Percentiles rank a stretch among this genome's conserved stretches.
phyloP scores from a whole-genome alignment of 768 basidiomycete genomes.

The Neoboletus brunneissimus region DNA sequence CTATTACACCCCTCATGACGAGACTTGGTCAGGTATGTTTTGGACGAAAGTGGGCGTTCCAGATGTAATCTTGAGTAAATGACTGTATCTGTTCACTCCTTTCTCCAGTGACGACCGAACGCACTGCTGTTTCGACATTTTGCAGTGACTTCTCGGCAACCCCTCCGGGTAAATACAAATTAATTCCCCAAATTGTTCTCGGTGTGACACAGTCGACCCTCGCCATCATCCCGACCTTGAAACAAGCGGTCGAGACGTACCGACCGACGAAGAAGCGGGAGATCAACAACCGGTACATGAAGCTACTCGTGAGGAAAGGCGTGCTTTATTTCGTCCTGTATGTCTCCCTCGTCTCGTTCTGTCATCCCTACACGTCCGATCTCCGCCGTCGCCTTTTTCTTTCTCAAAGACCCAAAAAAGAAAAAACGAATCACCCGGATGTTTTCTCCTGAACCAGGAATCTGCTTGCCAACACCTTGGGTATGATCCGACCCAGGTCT shows the following conservation, averaged over 20 bases:
- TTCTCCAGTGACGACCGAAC: neutral
- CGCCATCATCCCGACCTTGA: no score
- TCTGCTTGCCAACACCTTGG: no score
- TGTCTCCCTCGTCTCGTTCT: neutral
- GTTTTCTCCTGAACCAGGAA: no score
- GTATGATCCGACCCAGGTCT: no score
- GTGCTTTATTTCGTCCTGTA: conserved; percentile 12
- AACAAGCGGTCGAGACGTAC: neutral
- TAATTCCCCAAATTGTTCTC: conserved; percentile 2
- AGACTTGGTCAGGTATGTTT: conserved; percentile 4
- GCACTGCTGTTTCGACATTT: no score
- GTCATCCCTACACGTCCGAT: neutral
- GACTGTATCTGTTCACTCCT: no score
- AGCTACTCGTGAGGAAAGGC: conserved; percentile 5
- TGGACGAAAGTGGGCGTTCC: no score
- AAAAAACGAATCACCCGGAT: no score
- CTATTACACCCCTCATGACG: neutral
- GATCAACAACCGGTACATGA: conserved; percentile 7
- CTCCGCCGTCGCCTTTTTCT: no score
- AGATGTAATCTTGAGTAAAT: no score
- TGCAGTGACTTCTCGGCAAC: no score
- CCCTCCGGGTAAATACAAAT: neutral
- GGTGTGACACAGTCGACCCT: neutral
- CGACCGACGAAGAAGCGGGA: conserved; percentile 2
- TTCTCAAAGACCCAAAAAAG: no score